Base-by-base conservation (phyloP, 352 stramenopile genomes). In the Saprolegnia diclina region DNA sequence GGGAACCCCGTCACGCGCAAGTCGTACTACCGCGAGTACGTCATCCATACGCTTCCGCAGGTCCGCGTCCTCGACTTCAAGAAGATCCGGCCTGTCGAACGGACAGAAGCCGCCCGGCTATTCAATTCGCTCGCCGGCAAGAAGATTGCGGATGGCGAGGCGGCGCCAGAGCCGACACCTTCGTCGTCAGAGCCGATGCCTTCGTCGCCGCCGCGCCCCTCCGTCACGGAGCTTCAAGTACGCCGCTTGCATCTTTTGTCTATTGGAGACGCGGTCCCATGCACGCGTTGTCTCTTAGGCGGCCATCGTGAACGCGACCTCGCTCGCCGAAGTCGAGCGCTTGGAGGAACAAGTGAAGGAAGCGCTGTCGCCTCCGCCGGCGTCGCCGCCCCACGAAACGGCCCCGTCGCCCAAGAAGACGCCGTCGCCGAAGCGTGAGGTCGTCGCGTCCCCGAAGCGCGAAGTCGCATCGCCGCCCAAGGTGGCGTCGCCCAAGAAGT, bases 21-120 rank as follows among this genome's bases (percentile, higher is more conserved):
- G 73, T 85, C 88, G 73, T 92, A 96, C 77, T 98, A 98, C 76
- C 85, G 92, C 19, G 79, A 95, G 67, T 98, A 97, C 72, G 87
- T 96, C 37, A 94, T 97, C 61, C 77, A 97, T 78, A 92, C 82
- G 64, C 76, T 97, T 38, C 88, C 88, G n/a, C 78, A 91, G 64
- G 76, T 96, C 63, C 85, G 79, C 35, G 82, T 95, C 42, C 79
- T 97, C 53, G 90, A 97, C 72, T 94, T 91, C 70, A 77, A 88
- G 65, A 89, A 88, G 45, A 89, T 96, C 72, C 81, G 81, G 45
- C 85, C 85, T 40, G 80, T 80, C 67, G 84, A 96, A 74, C 84
- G 86, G 55, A 81, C 95, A 59, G 85, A 78, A 57, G 80, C 82
- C 18, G 78, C 76, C 13, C 77, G 83, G 50, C 83, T 92, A 62